Percentiles rank a stretch among this genome's conserved stretches.
Conservation (phyloP, 768 basidiomycete genomes). For the Macrocybe gigantea region DNA sequence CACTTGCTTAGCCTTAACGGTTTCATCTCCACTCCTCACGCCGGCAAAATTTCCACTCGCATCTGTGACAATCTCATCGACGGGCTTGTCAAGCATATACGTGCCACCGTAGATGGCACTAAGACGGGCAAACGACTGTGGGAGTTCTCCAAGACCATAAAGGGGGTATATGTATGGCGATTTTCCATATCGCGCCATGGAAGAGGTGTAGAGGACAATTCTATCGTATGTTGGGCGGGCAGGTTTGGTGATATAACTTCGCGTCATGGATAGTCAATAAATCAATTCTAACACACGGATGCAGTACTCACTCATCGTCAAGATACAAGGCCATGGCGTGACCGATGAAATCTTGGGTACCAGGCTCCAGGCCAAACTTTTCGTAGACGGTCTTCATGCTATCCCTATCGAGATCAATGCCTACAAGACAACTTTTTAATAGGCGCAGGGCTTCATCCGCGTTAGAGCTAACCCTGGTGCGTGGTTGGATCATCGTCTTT, state of each 20-base stretch:
- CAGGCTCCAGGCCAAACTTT: slow-evolving; percentile 95
- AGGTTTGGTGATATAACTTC: slow-evolving; percentile 87
- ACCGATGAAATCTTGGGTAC: slow-evolving; percentile 98
- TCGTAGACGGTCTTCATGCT: slow-evolving; percentile 94
- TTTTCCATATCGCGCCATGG: slow-evolving; percentile 99
- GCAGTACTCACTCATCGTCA: slow-evolving; percentile 81
- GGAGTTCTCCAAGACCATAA: slow-evolving; percentile 97
- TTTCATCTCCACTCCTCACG: slow-evolving; percentile 84
- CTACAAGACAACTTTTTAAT: slow-evolving; percentile 29
- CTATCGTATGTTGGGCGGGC: slow-evolving; percentile 90
- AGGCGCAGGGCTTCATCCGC: too few species aligned
- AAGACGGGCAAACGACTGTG: slow-evolving; percentile 96
- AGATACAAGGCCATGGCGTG: slow-evolving; percentile 99
- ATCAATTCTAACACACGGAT: not conserved
- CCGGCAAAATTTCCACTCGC: slow-evolving; percentile 86
- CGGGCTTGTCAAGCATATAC: slow-evolving; percentile 97
- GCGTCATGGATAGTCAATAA: slow-evolving; percentile 4
- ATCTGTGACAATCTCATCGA: slow-evolving; percentile 87
- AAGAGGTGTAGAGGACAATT: slow-evolving; percentile 94
- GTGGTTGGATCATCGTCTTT: slow-evolving; percentile 93
- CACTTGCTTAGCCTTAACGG: slow-evolving; percentile 94
- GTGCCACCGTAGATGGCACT: slow-evolving; percentile 99
- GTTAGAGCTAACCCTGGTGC: slow-evolving; percentile 68
- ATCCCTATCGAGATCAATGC: slow-evolving; percentile 82
- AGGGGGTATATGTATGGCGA: slow-evolving; percentile 99